Conservation (phyloP, 192 early-diverging fungal genomes). For the Backusella luteola region DNA sequence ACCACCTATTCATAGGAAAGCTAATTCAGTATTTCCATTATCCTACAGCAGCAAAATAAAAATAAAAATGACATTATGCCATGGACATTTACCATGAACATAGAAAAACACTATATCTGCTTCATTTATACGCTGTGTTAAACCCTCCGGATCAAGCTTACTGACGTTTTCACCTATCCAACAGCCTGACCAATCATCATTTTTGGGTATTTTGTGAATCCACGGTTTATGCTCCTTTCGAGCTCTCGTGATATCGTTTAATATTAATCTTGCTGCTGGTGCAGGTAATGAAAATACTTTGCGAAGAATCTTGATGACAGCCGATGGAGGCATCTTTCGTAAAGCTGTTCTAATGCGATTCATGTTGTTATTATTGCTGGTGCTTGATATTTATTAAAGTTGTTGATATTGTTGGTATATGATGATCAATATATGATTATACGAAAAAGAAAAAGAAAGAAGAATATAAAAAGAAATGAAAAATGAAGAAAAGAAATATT, state of each 20-base stretch:
- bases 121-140: conserved; percentile 17
- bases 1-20: conserved; percentile 24
- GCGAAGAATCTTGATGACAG: conserved; percentile 33
- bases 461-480: background rate
- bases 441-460: background rate
- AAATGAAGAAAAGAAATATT: background rate
- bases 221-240: conserved; percentile 34
- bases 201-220: conserved; percentile 26
- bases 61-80: background rate
- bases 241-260: conserved; percentile 36
- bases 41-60: conserved; percentile 31
- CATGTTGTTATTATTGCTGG: conserved; percentile 3
- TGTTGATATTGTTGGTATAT: background rate
- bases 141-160: background rate
- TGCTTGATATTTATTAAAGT: background rate
- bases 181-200: conserved; percentile 38
- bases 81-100: conserved; percentile 32
- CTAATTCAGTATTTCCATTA: conserved; percentile 19
- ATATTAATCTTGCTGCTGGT: conserved; percentile 32
- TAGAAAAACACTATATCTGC: conserved; percentile 39
- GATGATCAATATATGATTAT: background rate
- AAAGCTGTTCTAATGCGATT: conserved; percentile 28
- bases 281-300: conserved; percentile 38
- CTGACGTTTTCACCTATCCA: conserved; percentile 38
- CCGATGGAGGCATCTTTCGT: conserved; percentile 34